Conservation (phyloP, 148 eudicot species). For the Arctostaphylos glauca region DNA sequence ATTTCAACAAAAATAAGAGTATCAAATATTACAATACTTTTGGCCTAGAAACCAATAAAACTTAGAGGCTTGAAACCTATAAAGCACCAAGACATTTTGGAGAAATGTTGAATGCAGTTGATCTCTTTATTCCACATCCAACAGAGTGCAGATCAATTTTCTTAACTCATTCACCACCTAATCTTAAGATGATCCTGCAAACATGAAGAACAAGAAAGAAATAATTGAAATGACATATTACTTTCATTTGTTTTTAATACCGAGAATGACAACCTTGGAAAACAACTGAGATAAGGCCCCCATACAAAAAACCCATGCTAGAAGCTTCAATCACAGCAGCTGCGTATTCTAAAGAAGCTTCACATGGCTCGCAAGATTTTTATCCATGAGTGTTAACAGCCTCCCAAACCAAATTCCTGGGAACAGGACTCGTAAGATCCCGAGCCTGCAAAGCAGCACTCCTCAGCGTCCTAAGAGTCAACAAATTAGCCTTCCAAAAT, state of each 20-base stretch:
- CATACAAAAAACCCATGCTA: background rate
- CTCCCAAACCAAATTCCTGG: constrained; percentile 56
- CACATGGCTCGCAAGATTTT: background rate
- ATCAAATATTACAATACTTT: constrained; percentile 1
- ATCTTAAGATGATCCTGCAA: constrained; percentile 11
- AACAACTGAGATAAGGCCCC: background rate
- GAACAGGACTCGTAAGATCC: constrained; percentile 36
- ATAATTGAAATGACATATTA: background rate
- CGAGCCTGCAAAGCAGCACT: constrained; percentile 46
- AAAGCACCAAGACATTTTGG: background rate
- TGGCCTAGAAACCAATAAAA: background rate
- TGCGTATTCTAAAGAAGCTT: constrained; percentile 7
- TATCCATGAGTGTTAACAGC: constrained; percentile 54
- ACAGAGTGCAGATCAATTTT: background rate
- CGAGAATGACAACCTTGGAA: background rate
- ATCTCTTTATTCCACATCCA: background rate
- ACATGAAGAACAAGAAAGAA: background rate
- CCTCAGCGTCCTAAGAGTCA: constrained; percentile 37
- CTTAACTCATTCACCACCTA: background rate
- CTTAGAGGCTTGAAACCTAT: background rate
- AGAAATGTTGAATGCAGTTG: constrained; percentile 6
- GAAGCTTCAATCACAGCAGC: background rate
- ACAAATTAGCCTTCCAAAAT: constrained; percentile 46
- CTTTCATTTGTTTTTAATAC: background rate
- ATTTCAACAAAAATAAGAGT: background rate